Conservation (phyloP, 2,329 filamentous ascomycete species). For the Epichloe baconii region DNA sequence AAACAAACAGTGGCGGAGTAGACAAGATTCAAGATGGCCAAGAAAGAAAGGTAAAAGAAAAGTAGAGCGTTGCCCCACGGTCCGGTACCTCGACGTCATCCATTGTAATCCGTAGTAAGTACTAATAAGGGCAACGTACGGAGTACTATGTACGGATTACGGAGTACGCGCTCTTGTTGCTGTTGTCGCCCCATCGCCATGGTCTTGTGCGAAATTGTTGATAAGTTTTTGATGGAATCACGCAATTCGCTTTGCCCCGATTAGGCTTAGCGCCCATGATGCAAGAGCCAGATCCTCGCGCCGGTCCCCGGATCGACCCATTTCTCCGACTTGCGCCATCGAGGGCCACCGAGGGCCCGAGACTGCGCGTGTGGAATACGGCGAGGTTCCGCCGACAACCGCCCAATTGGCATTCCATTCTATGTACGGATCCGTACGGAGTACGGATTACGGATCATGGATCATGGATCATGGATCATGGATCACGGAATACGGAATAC, state of each 20-base stretch:
- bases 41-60: background rate
- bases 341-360: slow-evolving; percentile 1
- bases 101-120: background rate
- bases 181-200: slow-evolving; percentile 3
- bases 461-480: too few relatives aligned
- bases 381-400: slow-evolving; percentile 7
- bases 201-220: slow-evolving; percentile 18
- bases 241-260: slow-evolving; percentile 24
- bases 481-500: too few relatives aligned
- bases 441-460: too few relatives aligned
- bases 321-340: slow-evolving; percentile 7
- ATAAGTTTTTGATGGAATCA: slow-evolving; percentile 24
- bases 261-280: slow-evolving; percentile 19
- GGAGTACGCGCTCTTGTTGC: slow-evolving; percentile 7
- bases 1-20: background rate
- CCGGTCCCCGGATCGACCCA: slow-evolving; percentile 7
- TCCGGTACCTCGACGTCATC: background rate
- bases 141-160: background rate
- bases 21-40: background rate
- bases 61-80: background rate
- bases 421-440: too few relatives aligned
- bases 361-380: background rate
- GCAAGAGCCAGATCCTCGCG: slow-evolving; percentile 10
- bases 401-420: background rate
- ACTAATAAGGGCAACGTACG: background rate